These are phyloP conservation scores for Hypoxylon cercidicola DNA, from an alignment of 495 filamentous ascomycete species.

Conservation along the genomic window DNA sequence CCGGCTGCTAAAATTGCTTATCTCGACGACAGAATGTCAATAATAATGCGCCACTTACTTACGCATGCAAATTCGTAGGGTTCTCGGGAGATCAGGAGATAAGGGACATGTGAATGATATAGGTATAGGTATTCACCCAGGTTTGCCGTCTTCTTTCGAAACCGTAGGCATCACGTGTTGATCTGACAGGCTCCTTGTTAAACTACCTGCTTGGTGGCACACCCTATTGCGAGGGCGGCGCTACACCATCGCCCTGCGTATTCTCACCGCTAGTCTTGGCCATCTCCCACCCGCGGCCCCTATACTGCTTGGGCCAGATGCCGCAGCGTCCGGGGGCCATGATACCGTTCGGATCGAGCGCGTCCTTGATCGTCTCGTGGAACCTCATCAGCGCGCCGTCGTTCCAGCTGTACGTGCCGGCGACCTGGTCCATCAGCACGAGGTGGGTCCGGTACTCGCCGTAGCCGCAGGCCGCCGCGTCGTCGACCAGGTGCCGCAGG, in stretches of 20 bases:
- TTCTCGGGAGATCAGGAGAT: no score
- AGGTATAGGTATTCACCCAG: no score
- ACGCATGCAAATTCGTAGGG: no score
- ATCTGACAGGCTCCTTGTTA: no score
- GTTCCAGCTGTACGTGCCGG: slow-evolving; percentile 66
- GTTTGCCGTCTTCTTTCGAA: no score
- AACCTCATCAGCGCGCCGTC: slow-evolving; percentile 63
- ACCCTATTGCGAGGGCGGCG: slow-evolving; percentile 2
- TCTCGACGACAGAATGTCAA: slow-evolving; percentile 11
- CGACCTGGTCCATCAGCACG: slow-evolving; percentile 65
- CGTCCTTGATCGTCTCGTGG: slow-evolving; percentile 66
- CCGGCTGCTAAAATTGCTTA: slow-evolving; percentile 15
- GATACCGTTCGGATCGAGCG: slow-evolving; percentile 69
- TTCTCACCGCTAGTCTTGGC: slow-evolving; percentile 38
- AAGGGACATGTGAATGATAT: no score
- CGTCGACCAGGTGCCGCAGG: slow-evolving; percentile 59
- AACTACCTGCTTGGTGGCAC: background rate
- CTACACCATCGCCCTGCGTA: slow-evolving; percentile 45
- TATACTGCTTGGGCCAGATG: slow-evolving; percentile 66
- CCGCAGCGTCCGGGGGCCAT: slow-evolving; percentile 66
- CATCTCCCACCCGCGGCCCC: slow-evolving; percentile 52
- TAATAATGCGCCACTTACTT: background rate
- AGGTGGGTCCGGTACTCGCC: slow-evolving; percentile 70
- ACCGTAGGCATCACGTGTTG: no score
- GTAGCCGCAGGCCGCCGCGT: slow-evolving; percentile 60